Base-by-base conservation (phyloP, 306 rosid genomes). In the Lagenaria siceraria region DNA sequence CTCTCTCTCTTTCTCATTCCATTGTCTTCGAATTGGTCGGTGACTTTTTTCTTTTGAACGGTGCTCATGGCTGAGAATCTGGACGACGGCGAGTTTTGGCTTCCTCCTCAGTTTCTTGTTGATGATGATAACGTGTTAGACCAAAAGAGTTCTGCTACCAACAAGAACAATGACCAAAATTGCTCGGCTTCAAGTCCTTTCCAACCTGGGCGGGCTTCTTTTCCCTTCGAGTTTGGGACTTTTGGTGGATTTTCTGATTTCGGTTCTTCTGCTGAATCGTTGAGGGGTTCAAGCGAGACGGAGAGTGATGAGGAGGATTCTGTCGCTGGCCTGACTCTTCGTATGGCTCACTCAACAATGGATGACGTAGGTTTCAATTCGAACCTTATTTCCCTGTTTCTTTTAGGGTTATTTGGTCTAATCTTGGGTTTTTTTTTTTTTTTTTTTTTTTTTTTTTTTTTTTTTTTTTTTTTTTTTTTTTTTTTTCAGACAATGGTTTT, bases 241-340 rank as follows among this genome's bases (percentile, higher is more conserved):
- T 33, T 69, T 10, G 62, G 52, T 49, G 85, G 80, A 2, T 46
- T 77, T 18, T 89, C 90, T 4, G 85, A 87, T 69, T 81, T 87
- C 62, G 78, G 85, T 54, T 93, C 96, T 8, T 88, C 96, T 0
- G 85, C 82, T 3, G 93, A 87, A 60, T 92, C 96, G 0, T 22
- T 87, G 19, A 36, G 42, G 1, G 78, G 87, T 63, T 90, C 93
- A 6, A 90, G 93, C 68, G 97, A 92, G 73, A 89, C 97, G 0
- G 97, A 92, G 85, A 92, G 97, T 42, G 97, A 89, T 11, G 96
- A 84, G 63, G 98, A 89, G 31, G 96, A 93, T 0, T 87, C 80
- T 72, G 55, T 91, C 12, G 80, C 88, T 8, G 93, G 85, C 11
- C 80, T 94, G 72, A 83, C 95, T 43, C 93, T 88, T 18, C 92